Evolutionary conservation across 176 grass and related monocot species (phyloP).

Genomic region (Tillandsia leiboldiana): DNA sequence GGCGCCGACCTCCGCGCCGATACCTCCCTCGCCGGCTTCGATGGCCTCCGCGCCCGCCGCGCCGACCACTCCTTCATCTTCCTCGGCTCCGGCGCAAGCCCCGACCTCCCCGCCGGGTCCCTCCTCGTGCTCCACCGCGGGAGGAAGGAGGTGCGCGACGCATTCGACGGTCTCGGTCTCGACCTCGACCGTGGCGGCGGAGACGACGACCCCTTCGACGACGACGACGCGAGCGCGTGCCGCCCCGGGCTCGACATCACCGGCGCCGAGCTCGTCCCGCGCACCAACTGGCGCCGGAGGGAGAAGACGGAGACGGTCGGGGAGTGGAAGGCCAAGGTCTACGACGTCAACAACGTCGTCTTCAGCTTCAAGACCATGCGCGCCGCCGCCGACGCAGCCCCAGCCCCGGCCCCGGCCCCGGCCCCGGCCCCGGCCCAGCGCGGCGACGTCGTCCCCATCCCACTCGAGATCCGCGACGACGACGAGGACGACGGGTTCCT

Average conservation of each 20-base stretch:
- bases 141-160: conserved; percentile 66
- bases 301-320: conserved; percentile 91
- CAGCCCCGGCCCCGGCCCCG: background rate
- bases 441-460: conserved; percentile 55
- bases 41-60: conserved; percentile 68
- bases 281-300: conserved; percentile 78
- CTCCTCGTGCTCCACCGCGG: conserved; percentile 89
- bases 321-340: conserved; percentile 80
- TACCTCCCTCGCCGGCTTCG: conserved; percentile 84
- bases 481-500: conserved; percentile 83
- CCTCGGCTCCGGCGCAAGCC: conserved; percentile 47
- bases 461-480: conserved; percentile 77
- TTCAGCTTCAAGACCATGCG: conserved; percentile 93
- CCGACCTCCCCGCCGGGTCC: conserved; percentile 51
- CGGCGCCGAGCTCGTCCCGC: conserved; percentile 54
- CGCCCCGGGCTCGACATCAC: conserved; percentile 80
- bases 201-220: conserved; percentile 50
- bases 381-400: conserved; percentile 18
- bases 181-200: conserved; percentile 21
- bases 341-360: conserved; percentile 85
- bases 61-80: conserved; percentile 86
- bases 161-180: conserved; percentile 40
- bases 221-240: conserved; percentile 66
- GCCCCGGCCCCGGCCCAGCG: too few species aligned
- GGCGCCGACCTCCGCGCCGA: conserved; percentile 68